Percentiles rank a stretch among this genome's conserved stretches.
Conservation (phyloP, 2,329 filamentous ascomycete species). For the Scedosporium dehoogii region DNA sequence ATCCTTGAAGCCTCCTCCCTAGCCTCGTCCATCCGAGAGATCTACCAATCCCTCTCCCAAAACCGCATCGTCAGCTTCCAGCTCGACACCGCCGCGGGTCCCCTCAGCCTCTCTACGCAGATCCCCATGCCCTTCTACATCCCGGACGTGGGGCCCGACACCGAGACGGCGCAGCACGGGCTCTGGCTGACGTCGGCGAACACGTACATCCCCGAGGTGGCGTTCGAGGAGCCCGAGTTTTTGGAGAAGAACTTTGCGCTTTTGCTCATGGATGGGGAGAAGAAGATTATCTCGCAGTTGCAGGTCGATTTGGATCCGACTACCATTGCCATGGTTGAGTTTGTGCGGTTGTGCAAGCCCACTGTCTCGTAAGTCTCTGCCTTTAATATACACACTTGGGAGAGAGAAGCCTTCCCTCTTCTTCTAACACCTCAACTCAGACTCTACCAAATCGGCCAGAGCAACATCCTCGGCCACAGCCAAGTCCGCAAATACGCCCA, state of each 20-base stretch:
- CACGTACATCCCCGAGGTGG: conserved; percentile 59
- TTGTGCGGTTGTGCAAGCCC: conserved; percentile 64
- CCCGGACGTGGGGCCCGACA: conserved; percentile 59
- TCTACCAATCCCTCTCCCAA: conserved; percentile 71
- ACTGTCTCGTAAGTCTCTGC: conserved; percentile 53
- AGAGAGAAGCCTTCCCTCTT: too few species aligned
- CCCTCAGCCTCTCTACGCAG: conserved; percentile 52
- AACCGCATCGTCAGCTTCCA: conserved; percentile 81
- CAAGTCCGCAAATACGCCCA: conserved; percentile 82
- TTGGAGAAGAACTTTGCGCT: conserved; percentile 82
- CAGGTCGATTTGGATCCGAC: conserved; percentile 68
- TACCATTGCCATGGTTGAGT: conserved; percentile 69
- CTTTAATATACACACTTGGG: too few species aligned
- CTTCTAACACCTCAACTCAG: conserved; percentile 16
- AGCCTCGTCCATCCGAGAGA: conserved; percentile 70
- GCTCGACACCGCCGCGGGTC: conserved; percentile 52
- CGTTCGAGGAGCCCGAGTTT: conserved; percentile 53
- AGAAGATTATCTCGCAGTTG: conserved; percentile 62
- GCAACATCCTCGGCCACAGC: conserved; percentile 61
- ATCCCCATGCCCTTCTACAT: conserved; percentile 60
- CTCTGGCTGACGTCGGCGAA: conserved; percentile 85
- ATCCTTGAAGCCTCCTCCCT: conserved; percentile 66
- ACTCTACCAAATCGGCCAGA: conserved; percentile 60
- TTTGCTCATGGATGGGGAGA: conserved; percentile 74
- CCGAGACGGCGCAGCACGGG: conserved; percentile 60